Evolutionary conservation across 345 rosid species (phyloP).

Genomic region (Citrus unshiu): DNA sequence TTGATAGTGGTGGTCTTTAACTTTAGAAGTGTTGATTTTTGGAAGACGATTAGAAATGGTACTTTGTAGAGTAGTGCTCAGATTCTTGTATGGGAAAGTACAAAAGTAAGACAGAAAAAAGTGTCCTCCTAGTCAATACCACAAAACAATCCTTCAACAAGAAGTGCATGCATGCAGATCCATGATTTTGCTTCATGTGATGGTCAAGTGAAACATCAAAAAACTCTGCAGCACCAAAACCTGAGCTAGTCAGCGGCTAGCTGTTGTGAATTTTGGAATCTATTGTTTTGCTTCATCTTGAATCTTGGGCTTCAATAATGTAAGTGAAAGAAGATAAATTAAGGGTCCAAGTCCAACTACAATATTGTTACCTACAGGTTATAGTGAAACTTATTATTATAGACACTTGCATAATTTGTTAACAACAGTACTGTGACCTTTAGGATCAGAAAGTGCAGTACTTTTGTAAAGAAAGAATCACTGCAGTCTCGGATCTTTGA

Average conservation of each 20-base stretch:
- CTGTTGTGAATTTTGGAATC: background rate
- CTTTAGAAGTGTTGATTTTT: background rate
- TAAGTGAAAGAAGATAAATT: background rate
- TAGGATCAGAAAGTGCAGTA: constrained; percentile 2
- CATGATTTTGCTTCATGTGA: background rate
- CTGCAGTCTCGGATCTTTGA: constrained; percentile 29
- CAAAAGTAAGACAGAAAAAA: background rate
- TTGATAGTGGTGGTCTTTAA: background rate
- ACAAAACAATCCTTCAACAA: background rate
- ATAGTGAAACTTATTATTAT: background rate
- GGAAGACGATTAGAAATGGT: background rate
- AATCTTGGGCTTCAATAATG: background rate
- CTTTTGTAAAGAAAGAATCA: constrained; percentile 21
- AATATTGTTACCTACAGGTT: background rate
- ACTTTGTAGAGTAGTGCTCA: background rate
- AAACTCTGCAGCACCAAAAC: background rate
- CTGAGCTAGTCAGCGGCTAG: background rate
- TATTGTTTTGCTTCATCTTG: background rate
- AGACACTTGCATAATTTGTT: background rate
- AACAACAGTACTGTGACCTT: background rate
- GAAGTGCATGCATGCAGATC: background rate
- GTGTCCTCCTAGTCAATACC: background rate
- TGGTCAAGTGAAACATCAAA: background rate
- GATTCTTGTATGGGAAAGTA: background rate
- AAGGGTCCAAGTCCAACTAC: background rate